Evolutionary conservation across 805 yeast species (phyloP), one percentile per base, ranked within the genome.

Genomic region (Wickerhamomyces kurtzmanii): DNA sequence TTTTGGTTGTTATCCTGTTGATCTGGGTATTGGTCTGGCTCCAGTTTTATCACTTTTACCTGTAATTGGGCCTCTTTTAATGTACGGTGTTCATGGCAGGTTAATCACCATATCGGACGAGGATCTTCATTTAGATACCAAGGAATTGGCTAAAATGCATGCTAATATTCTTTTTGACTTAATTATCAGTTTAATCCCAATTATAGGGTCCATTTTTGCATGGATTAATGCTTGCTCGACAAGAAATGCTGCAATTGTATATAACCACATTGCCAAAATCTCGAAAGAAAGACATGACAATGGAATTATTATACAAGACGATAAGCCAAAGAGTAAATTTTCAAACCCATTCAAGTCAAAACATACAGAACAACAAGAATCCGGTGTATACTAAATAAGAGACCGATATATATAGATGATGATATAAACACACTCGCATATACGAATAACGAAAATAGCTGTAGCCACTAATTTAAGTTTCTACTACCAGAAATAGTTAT

Each of bases 151-250:
- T 5, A 74, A 81, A 43, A 63, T 89, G 71, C 75, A 82, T 32
- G 78, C 78, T 11, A 82, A 87, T 45, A 81, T 86, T 22, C 45
- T 71, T 9, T 50, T 84, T 32, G 96, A 89, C 49, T 60, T 87
- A 17, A 40, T 81, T 22, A 71, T 87, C 21, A 66, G 87, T 3
- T 57, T 89, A 19, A 77, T 89, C 0, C 97, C 97, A 0, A 39
- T 86, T 4, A 50, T 89, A 19, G 97, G 97, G 2, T 62, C 75
- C 3, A 54, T 86, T 20, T 68, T 86, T 30, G 58, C 82, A 9
- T 87, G 94, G 89, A 34, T 87, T 50, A 71, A 84, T 45, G 82
- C 76, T 3, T 82, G 95, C 47, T 82, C 94, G 6, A 83, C 96
- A 0, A 62, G 96, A 43, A 87, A 89, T 50, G 94, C 95, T 1